A percentile compares a stretch with the other conserved stretches of the same genome.
These are phyloP conservation scores for Arctium lappa DNA, from an alignment of 129 eudicot species.

Conservation along the genomic window DNA sequence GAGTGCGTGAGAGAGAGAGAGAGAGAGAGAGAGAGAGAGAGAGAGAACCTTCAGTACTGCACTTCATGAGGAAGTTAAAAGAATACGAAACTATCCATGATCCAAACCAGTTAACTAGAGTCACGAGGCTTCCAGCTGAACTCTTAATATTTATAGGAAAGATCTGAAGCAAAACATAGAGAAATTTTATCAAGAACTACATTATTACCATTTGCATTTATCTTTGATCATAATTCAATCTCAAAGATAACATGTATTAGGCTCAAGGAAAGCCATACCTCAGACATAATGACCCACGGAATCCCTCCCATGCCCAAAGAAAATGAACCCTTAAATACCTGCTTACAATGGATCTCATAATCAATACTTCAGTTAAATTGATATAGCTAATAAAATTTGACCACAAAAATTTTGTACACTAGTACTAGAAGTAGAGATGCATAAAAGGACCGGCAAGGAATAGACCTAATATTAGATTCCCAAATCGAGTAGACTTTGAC, in stretches of 20 bases:
- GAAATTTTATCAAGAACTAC: not conserved
- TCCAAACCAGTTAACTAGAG: slow-evolving; percentile 85
- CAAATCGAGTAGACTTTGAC: too few species aligned
- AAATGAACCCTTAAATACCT: slow-evolving; percentile 68
- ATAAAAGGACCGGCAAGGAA: too few species aligned
- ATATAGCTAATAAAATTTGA: not conserved
- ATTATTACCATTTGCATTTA: not conserved
- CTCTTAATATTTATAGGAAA: slow-evolving; percentile 90
- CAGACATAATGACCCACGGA: slow-evolving; percentile 94
- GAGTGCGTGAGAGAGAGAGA: not conserved
- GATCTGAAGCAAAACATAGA: slow-evolving; percentile 42
- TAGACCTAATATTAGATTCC: too few species aligned
- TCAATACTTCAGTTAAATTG: not conserved
- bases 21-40: slow-evolving; percentile 13
- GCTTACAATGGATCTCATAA: slow-evolving; percentile 12
- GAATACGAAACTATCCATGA: slow-evolving; percentile 79
- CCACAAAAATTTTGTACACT: not conserved
- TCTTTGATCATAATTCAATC: not conserved
- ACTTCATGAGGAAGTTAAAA: slow-evolving; percentile 63
- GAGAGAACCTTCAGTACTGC: slow-evolving; percentile 68
- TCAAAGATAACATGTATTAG: not conserved
- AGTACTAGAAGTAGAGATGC: too few species aligned
- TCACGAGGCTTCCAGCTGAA: slow-evolving; percentile 89
- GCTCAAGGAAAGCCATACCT: slow-evolving; percentile 44
- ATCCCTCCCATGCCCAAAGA: slow-evolving; percentile 92